phyloP scores from a whole-genome alignment of 768 basidiomycete species.

The Tulasnella sp. region DNA sequence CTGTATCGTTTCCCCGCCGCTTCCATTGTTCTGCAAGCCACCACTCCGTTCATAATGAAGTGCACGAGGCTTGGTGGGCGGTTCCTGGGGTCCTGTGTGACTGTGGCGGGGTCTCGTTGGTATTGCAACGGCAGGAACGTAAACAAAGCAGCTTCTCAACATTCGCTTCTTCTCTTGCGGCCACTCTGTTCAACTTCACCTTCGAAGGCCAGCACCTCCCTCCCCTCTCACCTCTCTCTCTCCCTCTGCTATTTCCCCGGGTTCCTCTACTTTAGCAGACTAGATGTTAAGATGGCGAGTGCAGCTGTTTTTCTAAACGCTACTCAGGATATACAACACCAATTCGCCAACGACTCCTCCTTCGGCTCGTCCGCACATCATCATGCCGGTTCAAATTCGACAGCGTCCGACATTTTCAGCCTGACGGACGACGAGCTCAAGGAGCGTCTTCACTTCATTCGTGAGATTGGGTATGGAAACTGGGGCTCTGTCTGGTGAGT shows the following conservation, averaged over 20 bases:
- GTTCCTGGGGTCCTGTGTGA: neutral
- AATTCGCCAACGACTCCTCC: neutral
- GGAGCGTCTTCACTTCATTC: slow-evolving; percentile 18
- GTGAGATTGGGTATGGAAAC: slow-evolving; percentile 71
- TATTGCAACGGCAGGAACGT: slow-evolving; percentile 2
- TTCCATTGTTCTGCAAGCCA: neutral
- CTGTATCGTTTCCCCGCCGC: neutral
- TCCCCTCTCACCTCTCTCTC: neutral
- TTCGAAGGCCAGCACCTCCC: neutral
- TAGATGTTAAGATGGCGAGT: neutral
- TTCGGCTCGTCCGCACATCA: neutral
- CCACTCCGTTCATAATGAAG: neutral
- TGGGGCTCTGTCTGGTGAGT: slow-evolving; percentile 79
- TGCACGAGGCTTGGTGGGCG: neutral
- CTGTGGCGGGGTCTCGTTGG: neutral
- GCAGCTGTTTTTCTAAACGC: neutral
- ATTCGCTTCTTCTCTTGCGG: slow-evolving; percentile 1
- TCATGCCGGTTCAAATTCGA: neutral
- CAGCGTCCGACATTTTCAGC: slow-evolving; percentile 19
- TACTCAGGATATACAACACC: neutral
- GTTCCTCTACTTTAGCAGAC: neutral
- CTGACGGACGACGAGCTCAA: slow-evolving; percentile 21
- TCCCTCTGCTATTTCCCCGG: neutral
- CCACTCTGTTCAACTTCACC: neutral
- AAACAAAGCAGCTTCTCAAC: neutral